Evolutionary conservation across 108 stramenopile species (phyloP).

Genomic region (Cyclostephanos invisitatus): DNA sequence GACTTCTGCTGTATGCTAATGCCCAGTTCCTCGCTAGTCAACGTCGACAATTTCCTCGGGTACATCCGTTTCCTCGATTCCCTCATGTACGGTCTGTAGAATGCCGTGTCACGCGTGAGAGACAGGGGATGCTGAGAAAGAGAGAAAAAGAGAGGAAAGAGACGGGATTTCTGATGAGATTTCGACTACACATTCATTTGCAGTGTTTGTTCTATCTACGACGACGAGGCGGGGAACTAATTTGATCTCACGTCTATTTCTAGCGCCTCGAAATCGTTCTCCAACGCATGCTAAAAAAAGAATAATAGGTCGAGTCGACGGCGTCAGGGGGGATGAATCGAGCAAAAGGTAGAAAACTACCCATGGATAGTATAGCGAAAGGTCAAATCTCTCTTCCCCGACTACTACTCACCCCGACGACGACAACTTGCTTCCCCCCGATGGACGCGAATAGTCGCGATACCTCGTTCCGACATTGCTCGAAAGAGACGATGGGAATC

Average conservation of each 20-base stretch:
- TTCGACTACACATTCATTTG: neutral
- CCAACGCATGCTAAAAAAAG: conserved; percentile 30
- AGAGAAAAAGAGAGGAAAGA: neutral
- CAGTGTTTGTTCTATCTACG: no score
- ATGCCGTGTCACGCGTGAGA: conserved; percentile 44
- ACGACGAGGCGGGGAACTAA: neutral
- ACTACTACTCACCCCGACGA: conserved; percentile 27
- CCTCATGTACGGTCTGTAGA: conserved; percentile 49
- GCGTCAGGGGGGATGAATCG: neutral
- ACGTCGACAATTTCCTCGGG: conserved; percentile 40
- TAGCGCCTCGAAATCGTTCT: conserved; percentile 57
- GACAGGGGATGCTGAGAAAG: conserved; percentile 26
- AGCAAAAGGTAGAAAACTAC: no score
- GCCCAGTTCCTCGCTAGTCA: conserved; percentile 50
- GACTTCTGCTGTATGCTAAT: conserved; percentile 45
- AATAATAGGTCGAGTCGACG: neutral
- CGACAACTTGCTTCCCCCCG: conserved; percentile 35
- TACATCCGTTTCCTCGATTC: conserved; percentile 30
- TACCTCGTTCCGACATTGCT: conserved; percentile 49
- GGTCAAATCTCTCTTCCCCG: no score
- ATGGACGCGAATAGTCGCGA: conserved; percentile 38
- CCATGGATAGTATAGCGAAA: no score
- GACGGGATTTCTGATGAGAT: neutral
- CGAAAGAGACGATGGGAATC: conserved; percentile 47
- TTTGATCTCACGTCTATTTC: conserved; percentile 41